Base-by-base conservation (phyloP, 768 basidiomycete genomes). In the Kwoniella dendrophila region DNA sequence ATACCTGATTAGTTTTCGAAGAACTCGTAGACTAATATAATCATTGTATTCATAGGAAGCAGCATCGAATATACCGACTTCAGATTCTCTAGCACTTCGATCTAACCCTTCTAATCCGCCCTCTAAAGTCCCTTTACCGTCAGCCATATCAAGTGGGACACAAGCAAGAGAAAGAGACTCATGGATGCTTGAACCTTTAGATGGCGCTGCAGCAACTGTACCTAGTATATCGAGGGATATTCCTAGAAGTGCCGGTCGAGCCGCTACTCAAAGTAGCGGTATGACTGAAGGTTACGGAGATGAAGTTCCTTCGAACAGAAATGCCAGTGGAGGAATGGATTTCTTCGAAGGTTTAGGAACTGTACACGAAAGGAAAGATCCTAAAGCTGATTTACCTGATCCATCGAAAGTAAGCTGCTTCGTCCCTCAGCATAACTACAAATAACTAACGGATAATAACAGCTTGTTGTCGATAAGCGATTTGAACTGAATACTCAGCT, bases 261-360 rank as follows among this genome's bases (percentile, higher is more conserved):
- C n/a, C 33, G 11, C 33, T 22, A 44, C n/a, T 30, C 16, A 36
- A 56, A 52, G 61, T 56, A 53, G 66, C 38, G 67, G 68, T 40
- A 29, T 79, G 62, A 79, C 79, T 1, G 78, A 78, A 41, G 79
- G 74, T 1, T 76, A 77, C 63, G 78, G 76, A 12, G 73, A 88
- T 62, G 86, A 85, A 20, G 86, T 87, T 51, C 65, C 68, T 14
- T 80, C 80, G 29, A 75, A 80, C 53, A 83, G 87, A 10, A 85
- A 63, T 48, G 73, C 82, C 44, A 82, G 80, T 3, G 87, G 85
- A 40, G 84, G 84, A 2, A 84, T 89, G 26, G 95, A 98, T 79
- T 94, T 96, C 80, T 98, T 98, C 82, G 87, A 90, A 0, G 85
- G 82, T 63, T 81, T 99, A 44, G 95, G 95, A 3, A 89, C 85